These are phyloP conservation scores for Lepiota brunneoincarnata DNA, from an alignment of 768 basidiomycete genomes.

Conservation along the genomic window DNA sequence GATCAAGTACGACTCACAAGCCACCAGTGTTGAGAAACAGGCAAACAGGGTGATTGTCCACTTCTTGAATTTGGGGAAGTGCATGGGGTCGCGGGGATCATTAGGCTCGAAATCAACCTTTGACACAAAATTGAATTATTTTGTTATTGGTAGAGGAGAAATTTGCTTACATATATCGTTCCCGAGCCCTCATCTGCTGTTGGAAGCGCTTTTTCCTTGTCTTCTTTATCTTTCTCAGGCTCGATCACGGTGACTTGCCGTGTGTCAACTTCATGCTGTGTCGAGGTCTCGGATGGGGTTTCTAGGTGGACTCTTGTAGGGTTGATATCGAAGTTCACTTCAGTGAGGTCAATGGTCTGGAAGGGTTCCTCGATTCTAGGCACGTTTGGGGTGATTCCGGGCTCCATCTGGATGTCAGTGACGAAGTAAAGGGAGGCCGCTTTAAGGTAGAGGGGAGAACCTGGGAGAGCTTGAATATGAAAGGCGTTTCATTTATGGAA, in stretches of 20 bases:
- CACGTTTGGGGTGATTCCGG: background rate
- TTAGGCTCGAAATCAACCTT: conserved; percentile 13
- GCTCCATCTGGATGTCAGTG: background rate
- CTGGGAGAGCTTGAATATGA: too few species aligned
- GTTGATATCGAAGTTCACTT: background rate
- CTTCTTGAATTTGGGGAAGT: conserved; percentile 27
- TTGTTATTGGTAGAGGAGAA: background rate
- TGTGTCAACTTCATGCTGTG: background rate
- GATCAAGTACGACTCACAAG: conserved; percentile 38
- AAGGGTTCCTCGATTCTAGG: background rate
- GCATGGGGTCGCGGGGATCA: conserved; percentile 16
- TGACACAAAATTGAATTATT: background rate
- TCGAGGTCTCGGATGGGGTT: background rate
- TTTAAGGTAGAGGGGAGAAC: background rate
- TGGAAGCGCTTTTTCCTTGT: background rate
- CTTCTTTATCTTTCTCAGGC: background rate
- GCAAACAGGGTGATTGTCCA: conserved; percentile 45
- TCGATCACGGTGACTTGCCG: background rate
- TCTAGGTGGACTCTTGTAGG: background rate
- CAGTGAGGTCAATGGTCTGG: background rate
- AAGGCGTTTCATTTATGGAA: background rate
- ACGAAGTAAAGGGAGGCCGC: background rate
- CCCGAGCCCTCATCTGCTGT: background rate
- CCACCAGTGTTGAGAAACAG: conserved; percentile 44
- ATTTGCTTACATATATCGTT: conserved; percentile 2